Evolutionary conservation across 805 yeast species (phyloP).

Genomic region (Schwanniomyces vanrijiae): DNA sequence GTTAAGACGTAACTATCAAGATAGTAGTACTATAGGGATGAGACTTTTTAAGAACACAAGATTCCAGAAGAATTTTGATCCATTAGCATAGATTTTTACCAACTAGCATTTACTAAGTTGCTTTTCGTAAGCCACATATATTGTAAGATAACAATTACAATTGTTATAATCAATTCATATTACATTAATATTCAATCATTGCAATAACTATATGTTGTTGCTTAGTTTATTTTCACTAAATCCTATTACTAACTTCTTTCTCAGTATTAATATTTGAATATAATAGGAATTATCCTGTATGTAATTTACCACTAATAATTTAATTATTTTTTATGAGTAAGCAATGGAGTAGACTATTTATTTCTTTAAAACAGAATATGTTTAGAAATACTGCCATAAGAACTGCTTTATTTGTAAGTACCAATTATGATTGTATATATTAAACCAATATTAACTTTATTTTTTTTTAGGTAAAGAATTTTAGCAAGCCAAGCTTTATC

Average conservation of each 20-base stretch:
- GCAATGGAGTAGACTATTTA: not conserved
- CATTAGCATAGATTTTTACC: slow-evolving; percentile 22
- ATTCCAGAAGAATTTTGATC: slow-evolving; percentile 56
- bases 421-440: not conserved
- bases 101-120: not conserved
- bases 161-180: too few species aligned
- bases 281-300: not conserved
- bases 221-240: too few species aligned
- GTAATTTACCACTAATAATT: slow-evolving; percentile 3
- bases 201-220: not conserved
- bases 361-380: slow-evolving; percentile 9
- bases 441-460: not conserved
- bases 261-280: too few species aligned
- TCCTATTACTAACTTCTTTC: too few species aligned
- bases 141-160: not conserved
- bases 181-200: not conserved
- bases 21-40: slow-evolving; percentile 61
- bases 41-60: slow-evolving; percentile 52
- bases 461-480: not conserved
- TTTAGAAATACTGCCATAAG: slow-evolving; percentile 14
- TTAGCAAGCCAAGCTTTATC: slow-evolving; percentile 1
- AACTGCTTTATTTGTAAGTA: slow-evolving; percentile 14
- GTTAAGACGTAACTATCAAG: slow-evolving; percentile 34
- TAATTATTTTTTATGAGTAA: not conserved
- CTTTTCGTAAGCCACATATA: not conserved